Conservation (phyloP, 1,284 basidiomycete genomes). For the Sphagnurus paluster region DNA sequence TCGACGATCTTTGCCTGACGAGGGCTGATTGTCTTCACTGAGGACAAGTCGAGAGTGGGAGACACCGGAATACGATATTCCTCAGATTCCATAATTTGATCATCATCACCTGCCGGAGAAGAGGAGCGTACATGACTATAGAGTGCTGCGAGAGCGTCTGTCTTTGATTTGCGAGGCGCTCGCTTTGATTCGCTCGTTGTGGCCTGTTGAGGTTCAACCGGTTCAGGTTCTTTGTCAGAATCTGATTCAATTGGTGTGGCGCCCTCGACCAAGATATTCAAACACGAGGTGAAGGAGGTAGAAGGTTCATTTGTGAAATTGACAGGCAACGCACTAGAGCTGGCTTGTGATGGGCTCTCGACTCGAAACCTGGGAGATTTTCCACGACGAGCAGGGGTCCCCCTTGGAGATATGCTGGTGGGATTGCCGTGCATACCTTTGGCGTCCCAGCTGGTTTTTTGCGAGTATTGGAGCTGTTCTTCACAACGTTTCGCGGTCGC, state of each 20-base stretch:
- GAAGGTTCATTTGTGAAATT: constrained; percentile 45
- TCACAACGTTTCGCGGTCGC: constrained; percentile 39
- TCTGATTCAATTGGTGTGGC: constrained; percentile 52
- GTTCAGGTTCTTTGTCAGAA: constrained; percentile 27
- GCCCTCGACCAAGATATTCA: constrained; percentile 68
- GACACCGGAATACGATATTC: constrained; percentile 60
- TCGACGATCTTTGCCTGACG: constrained; percentile 36
- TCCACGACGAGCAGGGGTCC: constrained; percentile 56
- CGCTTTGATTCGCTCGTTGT: constrained; percentile 51
- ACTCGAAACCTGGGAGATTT: constrained; percentile 53
- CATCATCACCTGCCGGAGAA: constrained; percentile 50
- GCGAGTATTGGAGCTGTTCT: constrained; percentile 30
- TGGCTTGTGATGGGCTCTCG: constrained; percentile 41
- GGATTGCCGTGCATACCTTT: constrained; percentile 47
- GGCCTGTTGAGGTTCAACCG: constrained; percentile 26
- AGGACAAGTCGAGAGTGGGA: constrained; percentile 61
- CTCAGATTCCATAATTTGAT: constrained; percentile 37
- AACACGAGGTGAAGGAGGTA: constrained; percentile 61
- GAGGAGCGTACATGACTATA: constrained; percentile 62
- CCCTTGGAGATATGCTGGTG: constrained; percentile 46
- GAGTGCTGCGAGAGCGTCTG: constrained; percentile 75
- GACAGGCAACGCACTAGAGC: constrained; percentile 37
- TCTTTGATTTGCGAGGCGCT: constrained; percentile 85
- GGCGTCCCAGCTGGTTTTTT: constrained; percentile 31
- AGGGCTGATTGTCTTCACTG: constrained; percentile 66